Evolutionary conservation across 495 filamentous ascomycete genomes (phyloP).

Genomic region (Aspergillus cavernicola): DNA sequence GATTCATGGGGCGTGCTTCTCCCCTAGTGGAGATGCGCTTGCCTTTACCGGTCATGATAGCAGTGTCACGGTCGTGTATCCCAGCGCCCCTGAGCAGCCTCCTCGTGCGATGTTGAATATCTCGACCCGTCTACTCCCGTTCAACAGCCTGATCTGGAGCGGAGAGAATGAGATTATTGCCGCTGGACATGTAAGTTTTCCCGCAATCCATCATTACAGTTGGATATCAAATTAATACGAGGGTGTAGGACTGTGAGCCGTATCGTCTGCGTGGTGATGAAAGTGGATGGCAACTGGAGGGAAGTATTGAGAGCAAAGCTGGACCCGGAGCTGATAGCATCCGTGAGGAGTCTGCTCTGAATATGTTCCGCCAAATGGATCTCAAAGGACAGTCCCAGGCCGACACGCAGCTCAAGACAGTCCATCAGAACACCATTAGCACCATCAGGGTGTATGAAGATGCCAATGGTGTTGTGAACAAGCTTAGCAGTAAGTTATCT

Average conservation of each 20-base stretch:
- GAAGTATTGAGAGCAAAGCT: conserved; percentile 68
- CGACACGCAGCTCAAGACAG: conserved; percentile 90
- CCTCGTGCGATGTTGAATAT: conserved; percentile 85
- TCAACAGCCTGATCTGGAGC: conserved; percentile 89
- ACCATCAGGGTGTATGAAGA: conserved; percentile 74
- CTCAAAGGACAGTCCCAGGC: conserved; percentile 85
- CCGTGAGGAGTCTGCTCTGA: conserved; percentile 83
- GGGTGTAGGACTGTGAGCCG: conserved; percentile 75
- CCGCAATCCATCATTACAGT: not conserved
- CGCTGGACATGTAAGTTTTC: conserved; percentile 68
- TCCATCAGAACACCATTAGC: conserved; percentile 95
- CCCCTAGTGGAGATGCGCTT: conserved; percentile 83
- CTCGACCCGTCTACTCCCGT: conserved; percentile 82
- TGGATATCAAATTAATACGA: not conserved
- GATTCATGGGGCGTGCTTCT: conserved; percentile 89
- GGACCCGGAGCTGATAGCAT: conserved; percentile 50
- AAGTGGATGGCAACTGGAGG: conserved; percentile 79
- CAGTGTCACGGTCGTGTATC: conserved; percentile 93
- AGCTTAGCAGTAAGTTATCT: conserved; percentile 79
- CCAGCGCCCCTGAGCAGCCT: conserved; percentile 84
- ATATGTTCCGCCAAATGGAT: conserved; percentile 99
- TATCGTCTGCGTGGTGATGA: conserved; percentile 83
- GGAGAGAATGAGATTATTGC: conserved; percentile 91
- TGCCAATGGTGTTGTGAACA: conserved; percentile 57
- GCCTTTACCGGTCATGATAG: conserved; percentile 94